A percentile compares a stretch with the other conserved stretches of the same genome.
phyloP scores from a whole-genome alignment of 1,139 yeast genomes.

The Candida anutae region DNA sequence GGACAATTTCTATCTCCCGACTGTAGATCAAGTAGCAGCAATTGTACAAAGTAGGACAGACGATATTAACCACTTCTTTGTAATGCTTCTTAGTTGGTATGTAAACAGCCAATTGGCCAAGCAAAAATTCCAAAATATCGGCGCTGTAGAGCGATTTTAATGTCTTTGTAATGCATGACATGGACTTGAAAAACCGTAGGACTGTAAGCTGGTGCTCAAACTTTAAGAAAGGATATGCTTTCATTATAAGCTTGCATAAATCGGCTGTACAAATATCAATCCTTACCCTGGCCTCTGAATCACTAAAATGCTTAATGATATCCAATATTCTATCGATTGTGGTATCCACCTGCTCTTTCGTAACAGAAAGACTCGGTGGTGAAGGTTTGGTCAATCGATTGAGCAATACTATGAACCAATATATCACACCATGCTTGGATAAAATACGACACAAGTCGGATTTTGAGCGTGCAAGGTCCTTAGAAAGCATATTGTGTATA shows the following conservation, averaged over 20 bases:
- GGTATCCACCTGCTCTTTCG: slow-evolving; percentile 16
- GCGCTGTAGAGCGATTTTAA: slow-evolving; percentile 30
- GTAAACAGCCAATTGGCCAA: slow-evolving; percentile 21
- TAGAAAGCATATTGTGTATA: slow-evolving; percentile 34
- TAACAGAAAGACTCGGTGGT: slow-evolving; percentile 8
- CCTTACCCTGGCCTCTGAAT: slow-evolving; percentile 37
- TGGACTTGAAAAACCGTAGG: slow-evolving; percentile 35
- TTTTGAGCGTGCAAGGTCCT: slow-evolving; percentile 38
- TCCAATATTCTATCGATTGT: slow-evolving; percentile 30
- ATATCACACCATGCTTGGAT: slow-evolving; percentile 41
- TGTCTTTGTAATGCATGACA: slow-evolving; percentile 32
- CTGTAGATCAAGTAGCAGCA: slow-evolving; percentile 51
- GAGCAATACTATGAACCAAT: slow-evolving; percentile 42
- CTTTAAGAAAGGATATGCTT: slow-evolving; percentile 25
- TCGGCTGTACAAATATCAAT: slow-evolving; percentile 34
- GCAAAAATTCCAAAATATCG: slow-evolving; percentile 35
- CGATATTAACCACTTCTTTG: slow-evolving; percentile 35
- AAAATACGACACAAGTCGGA: slow-evolving; percentile 51
- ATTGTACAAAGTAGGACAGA: slow-evolving; percentile 43
- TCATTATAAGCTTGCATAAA: slow-evolving; percentile 37
- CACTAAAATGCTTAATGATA: slow-evolving; percentile 34
- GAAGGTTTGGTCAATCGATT: slow-evolving; percentile 19
- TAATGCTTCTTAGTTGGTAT: slow-evolving; percentile 22
- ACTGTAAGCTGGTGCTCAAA: slow-evolving; percentile 28
- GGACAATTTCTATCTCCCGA: slow-evolving; percentile 47